Evolutionary conservation across 495 filamentous ascomycete species (phyloP).

Genomic region (Xylaria castorea): DNA sequence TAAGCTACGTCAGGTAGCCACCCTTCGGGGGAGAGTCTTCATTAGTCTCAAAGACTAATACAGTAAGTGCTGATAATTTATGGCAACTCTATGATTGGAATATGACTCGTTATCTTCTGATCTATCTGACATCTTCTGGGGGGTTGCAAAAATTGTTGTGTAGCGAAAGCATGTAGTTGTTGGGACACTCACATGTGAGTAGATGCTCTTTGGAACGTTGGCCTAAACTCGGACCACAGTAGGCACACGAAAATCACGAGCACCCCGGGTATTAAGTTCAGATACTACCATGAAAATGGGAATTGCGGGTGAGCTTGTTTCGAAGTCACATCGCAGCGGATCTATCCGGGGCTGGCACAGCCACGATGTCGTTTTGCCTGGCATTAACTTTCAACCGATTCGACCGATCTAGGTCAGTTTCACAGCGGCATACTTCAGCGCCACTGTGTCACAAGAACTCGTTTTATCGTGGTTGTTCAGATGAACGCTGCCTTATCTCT

Average conservation of each 20-base stretch:
- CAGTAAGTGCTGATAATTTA: background rate
- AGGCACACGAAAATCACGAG: background rate
- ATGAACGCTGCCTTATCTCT: slow-evolving; percentile 1
- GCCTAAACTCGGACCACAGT: background rate
- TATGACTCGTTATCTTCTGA: background rate
- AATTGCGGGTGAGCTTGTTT: background rate
- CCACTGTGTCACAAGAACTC: slow-evolving; percentile 9
- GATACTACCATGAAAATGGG: slow-evolving; percentile 14
- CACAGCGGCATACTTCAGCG: background rate
- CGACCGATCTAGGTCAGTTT: slow-evolving; percentile 25
- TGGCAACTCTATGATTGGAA: background rate
- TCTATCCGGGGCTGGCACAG: slow-evolving; percentile 25
- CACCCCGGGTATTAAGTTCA: slow-evolving; percentile 18
- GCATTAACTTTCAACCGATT: background rate
- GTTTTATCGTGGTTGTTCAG: background rate
- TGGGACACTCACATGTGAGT: background rate
- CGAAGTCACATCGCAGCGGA: slow-evolving; percentile 25
- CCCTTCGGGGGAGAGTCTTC: background rate
- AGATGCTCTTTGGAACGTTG: background rate
- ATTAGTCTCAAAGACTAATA: background rate
- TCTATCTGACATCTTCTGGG: background rate
- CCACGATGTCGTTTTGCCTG: slow-evolving; percentile 20
- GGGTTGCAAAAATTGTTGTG: background rate
- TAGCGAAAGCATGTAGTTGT: background rate
- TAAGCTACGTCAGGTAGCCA: background rate